Evolutionary conservation across 345 rosid species (phyloP), one percentile per base, ranked within the genome.

Genomic region (Lagerstroemia speciosa): DNA sequence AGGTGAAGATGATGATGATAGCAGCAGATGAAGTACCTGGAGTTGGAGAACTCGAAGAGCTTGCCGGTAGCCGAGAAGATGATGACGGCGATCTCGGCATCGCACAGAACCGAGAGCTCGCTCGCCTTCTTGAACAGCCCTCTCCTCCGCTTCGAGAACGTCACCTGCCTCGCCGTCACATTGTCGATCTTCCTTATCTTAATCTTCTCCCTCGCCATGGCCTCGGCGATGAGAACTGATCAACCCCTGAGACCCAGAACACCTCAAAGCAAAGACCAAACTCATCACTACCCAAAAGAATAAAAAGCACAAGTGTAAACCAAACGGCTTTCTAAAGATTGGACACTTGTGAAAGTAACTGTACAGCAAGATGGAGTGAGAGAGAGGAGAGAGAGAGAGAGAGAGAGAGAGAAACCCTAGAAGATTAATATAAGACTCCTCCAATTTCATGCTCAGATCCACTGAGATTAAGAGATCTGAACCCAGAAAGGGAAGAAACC

Each of bases 11-110:
- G n/a, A n/a, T n/a, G n/a, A n/a, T n/a, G n/a, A n/a, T n/a, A n/a
- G n/a, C n/a, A n/a, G n/a, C n/a, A n/a, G n/a, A n/a, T n/a, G n/a
- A n/a, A 62, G 19, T 60, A 75, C 74, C 69, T 40, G n/a, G 77
- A 64, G 70, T 57, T 69, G 73, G 77, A 69, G 38, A 38, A 74
- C 73, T 74, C 77, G 22, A 74, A 74, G 70, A 69, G 77, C 70
- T 74, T 74, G 40, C 77, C 77, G 22, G 77, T 74, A 27, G 77
- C 77, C 32, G 77, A 74, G 73, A 74, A 74, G 69, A 74, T 74
- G 68, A 74, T 60, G 69, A 74, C 69, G 14, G 77, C 73, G 4
- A 74, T 72, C 67, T 74, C 73, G 31, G 77, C 73, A 10, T 74
- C 77, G 57, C 77, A 74, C 46, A 74, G 77, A 27, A 74, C 77